These are phyloP conservation scores for Nicotiana paniculata DNA, from an alignment of 257 asterid genomes.

Conservation along the genomic window DNA sequence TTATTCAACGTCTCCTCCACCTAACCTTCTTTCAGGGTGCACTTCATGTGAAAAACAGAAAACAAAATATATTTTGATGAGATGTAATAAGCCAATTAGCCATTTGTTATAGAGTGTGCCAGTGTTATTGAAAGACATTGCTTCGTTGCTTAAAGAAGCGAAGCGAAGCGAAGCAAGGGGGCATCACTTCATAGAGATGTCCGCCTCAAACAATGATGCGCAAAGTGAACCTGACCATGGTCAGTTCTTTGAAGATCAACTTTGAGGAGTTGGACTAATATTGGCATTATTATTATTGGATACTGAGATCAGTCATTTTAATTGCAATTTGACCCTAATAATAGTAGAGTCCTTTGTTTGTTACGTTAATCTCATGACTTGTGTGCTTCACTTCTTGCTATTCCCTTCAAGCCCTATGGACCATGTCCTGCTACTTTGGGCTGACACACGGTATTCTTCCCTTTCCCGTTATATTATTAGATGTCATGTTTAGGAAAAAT, in stretches of 20 bases:
- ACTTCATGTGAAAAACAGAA: background rate
- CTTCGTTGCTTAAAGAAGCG: background rate
- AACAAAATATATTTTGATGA: background rate
- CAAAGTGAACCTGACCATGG: background rate
- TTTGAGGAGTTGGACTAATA: background rate
- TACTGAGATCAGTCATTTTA: background rate
- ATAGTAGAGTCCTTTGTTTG: background rate
- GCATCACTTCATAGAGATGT: background rate
- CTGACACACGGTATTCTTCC: background rate
- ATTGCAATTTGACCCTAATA: background rate
- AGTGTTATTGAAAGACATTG: background rate
- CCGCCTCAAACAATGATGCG: background rate
- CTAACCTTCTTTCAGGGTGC: background rate
- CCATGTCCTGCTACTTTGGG: conserved; percentile 1
- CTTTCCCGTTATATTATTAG: background rate
- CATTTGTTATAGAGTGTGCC: background rate
- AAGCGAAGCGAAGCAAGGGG: background rate
- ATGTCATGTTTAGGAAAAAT: background rate
- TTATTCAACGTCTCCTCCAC: background rate
- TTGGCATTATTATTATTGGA: background rate
- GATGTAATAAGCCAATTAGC: background rate
- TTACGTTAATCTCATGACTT: background rate
- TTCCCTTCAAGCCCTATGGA: background rate
- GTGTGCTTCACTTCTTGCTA: background rate
- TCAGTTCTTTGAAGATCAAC: background rate